Percentiles rank a stretch among this genome's conserved stretches.
Evolutionary conservation across 2,329 filamentous ascomycete genomes (phyloP).

Genomic region (Sporothrix pallida): DNA sequence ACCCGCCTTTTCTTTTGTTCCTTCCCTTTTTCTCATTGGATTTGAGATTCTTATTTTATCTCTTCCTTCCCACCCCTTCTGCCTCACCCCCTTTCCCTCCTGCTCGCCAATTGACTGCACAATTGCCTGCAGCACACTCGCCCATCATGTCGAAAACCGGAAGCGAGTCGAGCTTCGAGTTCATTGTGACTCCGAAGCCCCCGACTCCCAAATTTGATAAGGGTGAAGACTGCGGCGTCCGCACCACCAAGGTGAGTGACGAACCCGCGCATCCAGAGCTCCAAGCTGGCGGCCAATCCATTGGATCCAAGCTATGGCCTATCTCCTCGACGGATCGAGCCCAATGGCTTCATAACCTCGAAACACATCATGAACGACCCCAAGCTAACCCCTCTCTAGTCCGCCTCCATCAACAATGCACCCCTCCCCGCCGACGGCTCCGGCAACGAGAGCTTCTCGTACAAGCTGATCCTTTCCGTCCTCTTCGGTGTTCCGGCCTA

Average conservation of each 20-base stretch:
- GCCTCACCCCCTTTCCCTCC: constrained; percentile 1
- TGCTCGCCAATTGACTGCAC: constrained; percentile 32
- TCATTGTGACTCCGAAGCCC: constrained; percentile 63
- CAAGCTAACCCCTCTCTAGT: constrained; percentile 59
- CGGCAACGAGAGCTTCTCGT: constrained; percentile 86
- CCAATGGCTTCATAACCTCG: background rate
- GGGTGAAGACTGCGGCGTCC: constrained; percentile 61
- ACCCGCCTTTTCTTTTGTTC: background rate
- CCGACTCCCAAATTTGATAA: constrained; percentile 57
- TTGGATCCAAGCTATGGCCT: background rate
- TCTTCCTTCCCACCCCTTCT: background rate
- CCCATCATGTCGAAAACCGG: constrained; percentile 58
- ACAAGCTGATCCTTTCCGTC: constrained; percentile 73
- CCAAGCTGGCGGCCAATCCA: background rate
- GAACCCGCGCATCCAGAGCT: background rate
- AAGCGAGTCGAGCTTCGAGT: constrained; percentile 66
- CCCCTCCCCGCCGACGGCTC: constrained; percentile 89
- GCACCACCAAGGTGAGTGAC: constrained; percentile 57
- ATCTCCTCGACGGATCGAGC: background rate
- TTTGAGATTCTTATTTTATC: background rate
- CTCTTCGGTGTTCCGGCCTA: constrained; percentile 76
- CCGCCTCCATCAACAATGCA: constrained; percentile 88
- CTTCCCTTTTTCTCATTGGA: background rate
- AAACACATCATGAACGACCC: background rate
- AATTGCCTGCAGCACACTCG: constrained; percentile 33